Conservation (phyloP, 164 flowering plant species). For the Platanus orientalis region DNA sequence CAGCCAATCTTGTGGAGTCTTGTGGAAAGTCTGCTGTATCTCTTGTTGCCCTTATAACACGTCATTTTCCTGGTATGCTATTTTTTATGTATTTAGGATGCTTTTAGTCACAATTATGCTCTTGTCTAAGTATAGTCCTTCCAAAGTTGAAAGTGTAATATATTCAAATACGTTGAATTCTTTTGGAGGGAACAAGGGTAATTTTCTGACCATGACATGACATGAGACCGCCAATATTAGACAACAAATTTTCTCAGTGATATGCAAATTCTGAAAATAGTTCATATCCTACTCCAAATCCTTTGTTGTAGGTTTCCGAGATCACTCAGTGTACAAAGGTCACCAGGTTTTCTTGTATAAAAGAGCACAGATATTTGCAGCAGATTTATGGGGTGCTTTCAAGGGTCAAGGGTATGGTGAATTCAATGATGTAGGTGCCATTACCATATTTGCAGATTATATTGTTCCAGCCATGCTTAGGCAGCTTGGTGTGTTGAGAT, state of each 20-base stretch:
- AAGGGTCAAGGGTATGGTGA: slow-evolving; percentile 84
- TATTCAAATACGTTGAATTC: no score
- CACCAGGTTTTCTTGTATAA: slow-evolving; percentile 88
- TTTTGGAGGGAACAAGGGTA: no score
- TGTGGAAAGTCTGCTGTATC: slow-evolving; percentile 81
- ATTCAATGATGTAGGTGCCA: slow-evolving; percentile 60
- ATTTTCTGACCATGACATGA: no score
- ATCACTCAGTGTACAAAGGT: slow-evolving; percentile 92
- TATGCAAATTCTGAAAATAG: background rate
- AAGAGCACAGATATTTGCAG: slow-evolving; percentile 96
- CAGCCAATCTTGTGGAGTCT: slow-evolving; percentile 72
- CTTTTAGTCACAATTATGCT: background rate
- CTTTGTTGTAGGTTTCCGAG: slow-evolving; percentile 66
- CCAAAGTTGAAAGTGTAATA: no score
- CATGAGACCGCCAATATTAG: no score
- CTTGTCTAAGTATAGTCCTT: no score
- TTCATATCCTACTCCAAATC: background rate
- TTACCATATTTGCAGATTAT: slow-evolving; percentile 93
- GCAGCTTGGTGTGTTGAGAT: slow-evolving; percentile 84
- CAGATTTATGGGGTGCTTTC: slow-evolving; percentile 98
- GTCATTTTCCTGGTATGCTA: slow-evolving; percentile 79
- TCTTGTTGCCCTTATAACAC: slow-evolving; percentile 70
- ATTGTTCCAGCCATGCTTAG: slow-evolving; percentile 88
- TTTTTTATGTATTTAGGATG: background rate
- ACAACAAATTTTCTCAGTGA: background rate